These are phyloP conservation scores for Talaromyces pinophilus DNA, from an alignment of 2,329 filamentous ascomycete species.

Conservation along the genomic window DNA sequence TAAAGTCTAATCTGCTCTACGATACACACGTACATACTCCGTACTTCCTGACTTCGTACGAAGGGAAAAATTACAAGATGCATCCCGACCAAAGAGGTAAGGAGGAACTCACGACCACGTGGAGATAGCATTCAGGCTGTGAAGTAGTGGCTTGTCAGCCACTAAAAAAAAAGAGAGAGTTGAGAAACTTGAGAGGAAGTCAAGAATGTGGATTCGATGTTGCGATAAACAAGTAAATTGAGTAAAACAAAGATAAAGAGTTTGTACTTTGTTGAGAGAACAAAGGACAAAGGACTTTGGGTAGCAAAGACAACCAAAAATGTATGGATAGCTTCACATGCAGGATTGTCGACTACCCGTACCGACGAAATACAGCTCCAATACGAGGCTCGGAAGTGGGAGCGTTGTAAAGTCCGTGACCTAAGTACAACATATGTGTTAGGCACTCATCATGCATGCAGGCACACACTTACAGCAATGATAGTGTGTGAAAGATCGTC, in stretches of 20 bases:
- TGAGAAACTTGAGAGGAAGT: not conserved
- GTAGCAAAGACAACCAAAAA: not conserved
- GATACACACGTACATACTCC: not conserved
- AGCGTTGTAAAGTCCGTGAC: not conserved
- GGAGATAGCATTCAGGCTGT: conserved; percentile 1
- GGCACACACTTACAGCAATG: not conserved
- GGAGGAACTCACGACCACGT: conserved; percentile 14
- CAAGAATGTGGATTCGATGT: not conserved
- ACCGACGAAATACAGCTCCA: not conserved
- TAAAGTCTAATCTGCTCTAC: not conserved
- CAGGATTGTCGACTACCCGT: not conserved
- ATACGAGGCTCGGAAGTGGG: not conserved
- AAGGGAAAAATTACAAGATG: not conserved
- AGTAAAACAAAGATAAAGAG: not conserved
- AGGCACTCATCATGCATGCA: not conserved
- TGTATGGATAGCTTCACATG: not conserved
- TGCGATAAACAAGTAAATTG: not conserved
- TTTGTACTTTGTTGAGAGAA: not conserved
- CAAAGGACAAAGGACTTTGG: not conserved
- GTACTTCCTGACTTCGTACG: not conserved
- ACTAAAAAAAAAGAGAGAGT: not conserved
- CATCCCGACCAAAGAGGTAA: conserved; percentile 1
- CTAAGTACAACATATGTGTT: not conserved
- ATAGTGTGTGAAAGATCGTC: conserved; percentile 10
- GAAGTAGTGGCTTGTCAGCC: not conserved